Evolutionary conservation across 352 stramenopile genomes (phyloP).

Genomic region (Thalassiosira exigua): DNA sequence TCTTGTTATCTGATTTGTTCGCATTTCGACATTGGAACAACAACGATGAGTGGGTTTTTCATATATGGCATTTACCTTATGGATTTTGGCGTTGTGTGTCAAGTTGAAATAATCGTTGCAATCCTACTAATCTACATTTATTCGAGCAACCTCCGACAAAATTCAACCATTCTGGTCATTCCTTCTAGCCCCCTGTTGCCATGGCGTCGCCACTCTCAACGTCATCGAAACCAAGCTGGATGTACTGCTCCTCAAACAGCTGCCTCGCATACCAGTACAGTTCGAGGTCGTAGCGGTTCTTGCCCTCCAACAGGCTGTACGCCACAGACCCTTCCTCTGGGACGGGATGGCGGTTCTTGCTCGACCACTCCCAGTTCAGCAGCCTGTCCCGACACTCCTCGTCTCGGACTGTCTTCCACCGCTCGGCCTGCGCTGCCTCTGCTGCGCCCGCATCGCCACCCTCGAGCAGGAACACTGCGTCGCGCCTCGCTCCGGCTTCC

Average conservation of each 20-base stretch:
- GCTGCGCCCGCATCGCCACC: constrained; percentile 8
- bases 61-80: too few relatives aligned
- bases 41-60: too few relatives aligned
- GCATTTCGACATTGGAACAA: too few relatives aligned
- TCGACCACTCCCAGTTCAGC: constrained; percentile 50
- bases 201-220: not conserved
- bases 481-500: constrained; percentile 11
- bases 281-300: constrained; percentile 58
- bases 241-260: constrained; percentile 38
- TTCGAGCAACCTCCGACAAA: too few relatives aligned
- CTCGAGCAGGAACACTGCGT: constrained; percentile 3
- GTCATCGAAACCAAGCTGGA: constrained; percentile 19
- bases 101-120: too few relatives aligned
- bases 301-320: constrained; percentile 37
- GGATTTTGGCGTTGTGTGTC: too few relatives aligned
- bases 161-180: not conserved
- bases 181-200: not conserved
- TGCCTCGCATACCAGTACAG: constrained; percentile 55
- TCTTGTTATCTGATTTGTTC: too few relatives aligned
- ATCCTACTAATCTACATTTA: too few relatives aligned
- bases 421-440: not conserved
- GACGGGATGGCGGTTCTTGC: constrained; percentile 47
- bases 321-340: constrained; percentile 40
- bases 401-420: constrained; percentile 27
- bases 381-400: constrained; percentile 54